These are phyloP conservation scores for Aspergillus brasiliensis DNA, from an alignment of 2,329 filamentous ascomycete genomes.

Conservation along the genomic window DNA sequence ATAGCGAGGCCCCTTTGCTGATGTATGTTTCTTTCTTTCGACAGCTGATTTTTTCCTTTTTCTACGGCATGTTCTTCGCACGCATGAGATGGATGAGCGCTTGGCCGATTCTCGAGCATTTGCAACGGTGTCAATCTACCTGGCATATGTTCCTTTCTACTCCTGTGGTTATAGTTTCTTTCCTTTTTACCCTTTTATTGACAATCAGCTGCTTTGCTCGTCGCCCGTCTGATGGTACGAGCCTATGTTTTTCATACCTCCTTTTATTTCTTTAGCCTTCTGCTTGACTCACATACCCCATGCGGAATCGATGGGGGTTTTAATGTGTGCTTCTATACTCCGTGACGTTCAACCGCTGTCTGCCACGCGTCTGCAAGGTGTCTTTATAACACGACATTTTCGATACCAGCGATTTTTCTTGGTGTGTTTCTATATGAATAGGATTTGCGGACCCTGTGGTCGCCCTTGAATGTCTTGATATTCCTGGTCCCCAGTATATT, in stretches of 20 bases:
- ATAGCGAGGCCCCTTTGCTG: conserved; percentile 32
- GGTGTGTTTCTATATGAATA: not conserved
- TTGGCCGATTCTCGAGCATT: conserved; percentile 41
- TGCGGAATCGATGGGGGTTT: not conserved
- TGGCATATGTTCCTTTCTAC: conserved; percentile 37
- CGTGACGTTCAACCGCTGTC: not conserved
- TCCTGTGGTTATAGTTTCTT: conserved; percentile 32
- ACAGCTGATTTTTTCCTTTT: conserved; percentile 19
- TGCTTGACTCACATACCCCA: conserved; percentile 3
- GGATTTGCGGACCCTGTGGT: not conserved
- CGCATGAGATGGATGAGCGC: conserved; percentile 40
- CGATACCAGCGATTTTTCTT: conserved; percentile 2
- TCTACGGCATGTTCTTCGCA: conserved; percentile 33
- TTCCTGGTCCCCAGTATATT: not conserved
- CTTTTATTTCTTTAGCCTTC: not conserved
- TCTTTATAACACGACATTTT: not conserved
- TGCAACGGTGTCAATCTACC: conserved; percentile 38
- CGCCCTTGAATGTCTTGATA: not conserved
- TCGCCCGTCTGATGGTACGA: not conserved
- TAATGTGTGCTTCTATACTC: conserved; percentile 4
- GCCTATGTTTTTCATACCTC: conserved; percentile 5
- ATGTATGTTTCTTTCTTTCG: conserved; percentile 32
- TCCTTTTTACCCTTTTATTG: conserved; percentile 15
- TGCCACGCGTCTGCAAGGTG: not conserved
- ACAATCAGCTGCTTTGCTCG: conserved; percentile 9